Conservation (phyloP, 2,329 filamentous ascomycete species). For the Colletotrichum sp. region DNA sequence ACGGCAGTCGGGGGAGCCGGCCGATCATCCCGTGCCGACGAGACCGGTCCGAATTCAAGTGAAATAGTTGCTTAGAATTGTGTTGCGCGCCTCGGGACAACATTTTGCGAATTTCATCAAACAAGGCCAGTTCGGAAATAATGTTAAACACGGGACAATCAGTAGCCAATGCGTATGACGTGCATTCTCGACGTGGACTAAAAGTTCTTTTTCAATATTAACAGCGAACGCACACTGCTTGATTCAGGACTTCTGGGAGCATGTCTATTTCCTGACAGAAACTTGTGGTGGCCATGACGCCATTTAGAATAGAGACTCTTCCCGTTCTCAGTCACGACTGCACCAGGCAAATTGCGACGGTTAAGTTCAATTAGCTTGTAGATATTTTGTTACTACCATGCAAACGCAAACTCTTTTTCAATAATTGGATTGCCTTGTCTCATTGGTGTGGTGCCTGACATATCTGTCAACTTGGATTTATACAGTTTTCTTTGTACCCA, state of each 20-base stretch:
- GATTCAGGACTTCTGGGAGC: too few relatives aligned
- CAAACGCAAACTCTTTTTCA: not conserved
- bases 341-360: too few relatives aligned
- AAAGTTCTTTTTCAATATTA: not conserved
- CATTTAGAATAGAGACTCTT: not conserved
- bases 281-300: not conserved
- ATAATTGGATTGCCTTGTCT: too few relatives aligned
- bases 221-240: not conserved
- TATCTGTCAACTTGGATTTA: not conserved
- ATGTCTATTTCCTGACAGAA: not conserved
- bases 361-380: not conserved
- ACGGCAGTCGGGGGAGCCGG: not conserved
- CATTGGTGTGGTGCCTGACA: not conserved
- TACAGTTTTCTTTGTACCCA: not conserved
- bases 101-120: not conserved
- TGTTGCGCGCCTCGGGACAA: not conserved
- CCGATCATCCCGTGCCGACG: not conserved
- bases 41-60: not conserved
- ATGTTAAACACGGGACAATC: not conserved
- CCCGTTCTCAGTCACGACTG: not conserved
- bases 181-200: not conserved
- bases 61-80: not conserved
- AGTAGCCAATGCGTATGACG: not conserved
- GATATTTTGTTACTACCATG: not conserved
- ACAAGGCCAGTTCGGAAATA: not conserved